phyloP scores from a whole-genome alignment of 2,329 filamentous ascomycete species.

The Tolypocladium ovalisporum region DNA sequence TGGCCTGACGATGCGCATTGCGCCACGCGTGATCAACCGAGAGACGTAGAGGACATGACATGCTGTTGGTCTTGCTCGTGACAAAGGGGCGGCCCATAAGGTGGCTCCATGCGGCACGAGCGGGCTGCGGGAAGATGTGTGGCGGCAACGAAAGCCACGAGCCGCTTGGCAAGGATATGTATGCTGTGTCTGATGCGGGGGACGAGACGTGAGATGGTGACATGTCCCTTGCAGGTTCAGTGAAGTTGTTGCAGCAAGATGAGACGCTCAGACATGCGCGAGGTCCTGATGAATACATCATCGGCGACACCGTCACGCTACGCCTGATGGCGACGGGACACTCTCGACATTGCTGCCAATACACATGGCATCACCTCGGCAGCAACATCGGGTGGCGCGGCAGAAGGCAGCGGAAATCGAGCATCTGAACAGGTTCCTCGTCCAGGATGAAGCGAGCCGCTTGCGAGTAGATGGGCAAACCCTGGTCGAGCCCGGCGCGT shows the following conservation, averaged over 20 bases:
- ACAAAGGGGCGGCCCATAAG: not conserved
- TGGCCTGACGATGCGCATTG: not conserved
- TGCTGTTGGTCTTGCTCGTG: slow-evolving; percentile 1
- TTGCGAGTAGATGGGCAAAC: slow-evolving; percentile 13
- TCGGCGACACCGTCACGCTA: no score
- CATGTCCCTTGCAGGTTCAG: not conserved
- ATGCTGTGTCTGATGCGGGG: not conserved
- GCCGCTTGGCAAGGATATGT: not conserved
- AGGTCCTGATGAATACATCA: no score
- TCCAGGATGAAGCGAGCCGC: slow-evolving; percentile 3
- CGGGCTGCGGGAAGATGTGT: not conserved
- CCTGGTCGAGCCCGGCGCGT: slow-evolving; percentile 39
- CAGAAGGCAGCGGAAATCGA: slow-evolving; percentile 14
- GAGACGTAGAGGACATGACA: not conserved
- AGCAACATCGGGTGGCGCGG: slow-evolving; percentile 19
- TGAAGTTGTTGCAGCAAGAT: not conserved
- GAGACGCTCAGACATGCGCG: not conserved
- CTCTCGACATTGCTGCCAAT: not conserved
- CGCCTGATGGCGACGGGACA: not conserved
- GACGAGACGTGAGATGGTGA: not conserved
- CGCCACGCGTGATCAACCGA: not conserved
- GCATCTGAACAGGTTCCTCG: not conserved
- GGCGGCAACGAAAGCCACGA: not conserved
- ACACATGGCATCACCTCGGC: not conserved
- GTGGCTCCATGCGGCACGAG: not conserved